Evolutionary conservation across 1,284 basidiomycete genomes (phyloP), one percentile per base, ranked within the genome.

Genomic region (Cutaneotrichosporon dermatis): DNA sequence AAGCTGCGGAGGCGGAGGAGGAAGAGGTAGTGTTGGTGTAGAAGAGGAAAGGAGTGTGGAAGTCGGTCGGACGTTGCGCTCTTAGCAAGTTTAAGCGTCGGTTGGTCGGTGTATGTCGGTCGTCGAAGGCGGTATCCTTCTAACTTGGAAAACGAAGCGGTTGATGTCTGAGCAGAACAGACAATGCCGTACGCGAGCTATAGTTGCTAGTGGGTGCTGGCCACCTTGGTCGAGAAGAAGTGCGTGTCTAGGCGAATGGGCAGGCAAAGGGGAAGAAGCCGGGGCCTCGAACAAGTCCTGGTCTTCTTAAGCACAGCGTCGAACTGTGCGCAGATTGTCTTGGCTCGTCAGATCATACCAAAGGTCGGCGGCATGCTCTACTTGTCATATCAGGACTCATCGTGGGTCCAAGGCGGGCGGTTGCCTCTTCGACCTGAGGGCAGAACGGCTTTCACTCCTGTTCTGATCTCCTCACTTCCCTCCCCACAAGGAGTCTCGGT

Each of bases 251-350:
- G 25, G 25, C 34, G 46, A 49, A 36, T 34, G 39, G 39, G 46
- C 46, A n/a, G n/a, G 12, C 6, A 40, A 11, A 16, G 50, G 39
- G 50, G 50, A 12, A 40, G 16, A 40, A 51, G 50, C 37, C 16
- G 50, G 50, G 49, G 49, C 49, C 49, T 40, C 37, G n/a, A 2
- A 25, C 25, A 10, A n/a, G 8, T n/a, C 15, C 36, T 5, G n/a
- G 35, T 15, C 50, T 51, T 51, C 50, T 51, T 51, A 51, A 39
- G 50, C 35, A 36, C 50, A 51, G 50, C 35, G 25, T 25, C 25
- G 25, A 25, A 25, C 25, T 25, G 25, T 49, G 25, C 25, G 25
- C 25, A 25, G 25, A 25, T 25, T 25, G 25, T 25, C 25, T 25
- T 25, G 25, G 25, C 25, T 25, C 25, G 25, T 25, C 25, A 25